Evolutionary conservation across 192 early-diverging fungal species (phyloP).

Genomic region (Pilaira anomala): DNA sequence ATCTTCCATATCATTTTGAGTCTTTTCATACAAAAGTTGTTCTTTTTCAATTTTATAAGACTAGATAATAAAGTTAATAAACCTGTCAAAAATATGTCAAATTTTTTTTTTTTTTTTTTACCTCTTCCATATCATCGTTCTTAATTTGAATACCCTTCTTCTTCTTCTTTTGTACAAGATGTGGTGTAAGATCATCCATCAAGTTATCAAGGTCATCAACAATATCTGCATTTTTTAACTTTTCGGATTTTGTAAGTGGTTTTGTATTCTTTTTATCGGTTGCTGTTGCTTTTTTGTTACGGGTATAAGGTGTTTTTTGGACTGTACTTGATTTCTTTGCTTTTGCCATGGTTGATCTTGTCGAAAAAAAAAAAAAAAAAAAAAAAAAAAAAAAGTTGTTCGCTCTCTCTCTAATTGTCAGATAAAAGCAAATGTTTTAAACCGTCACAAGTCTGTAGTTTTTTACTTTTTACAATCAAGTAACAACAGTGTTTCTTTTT

Average conservation of each 20-base stretch:
- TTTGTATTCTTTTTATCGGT: background rate
- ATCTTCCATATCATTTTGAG: slow-evolving; percentile 32
- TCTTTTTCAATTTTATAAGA: slow-evolving; percentile 13
- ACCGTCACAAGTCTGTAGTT: too few relatives aligned
- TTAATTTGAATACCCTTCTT: slow-evolving; percentile 7
- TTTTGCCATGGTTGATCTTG: slow-evolving; percentile 12
- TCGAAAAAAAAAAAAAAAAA: background rate
- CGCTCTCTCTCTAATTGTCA: too few relatives aligned
- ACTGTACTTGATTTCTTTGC: background rate
- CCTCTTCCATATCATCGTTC: background rate
- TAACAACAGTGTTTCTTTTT: too few relatives aligned
- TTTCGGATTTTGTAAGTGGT: slow-evolving; percentile 13
- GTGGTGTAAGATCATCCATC: slow-evolving; percentile 17
- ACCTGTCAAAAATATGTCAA: background rate
- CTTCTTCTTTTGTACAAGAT: slow-evolving; percentile 16
- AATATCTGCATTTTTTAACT: slow-evolving; percentile 23
- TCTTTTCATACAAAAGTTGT: slow-evolving; percentile 28
- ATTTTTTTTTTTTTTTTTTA: background rate
- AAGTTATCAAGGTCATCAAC: slow-evolving; percentile 26
- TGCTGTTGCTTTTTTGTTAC: background rate
- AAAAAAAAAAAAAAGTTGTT: too few relatives aligned
- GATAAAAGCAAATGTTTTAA: too few relatives aligned
- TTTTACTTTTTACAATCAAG: too few relatives aligned
- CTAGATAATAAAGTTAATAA: background rate
- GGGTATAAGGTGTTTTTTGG: slow-evolving; percentile 13